Base-by-base conservation (phyloP, 768 basidiomycete genomes). In the Cubamyces lactineus region DNA sequence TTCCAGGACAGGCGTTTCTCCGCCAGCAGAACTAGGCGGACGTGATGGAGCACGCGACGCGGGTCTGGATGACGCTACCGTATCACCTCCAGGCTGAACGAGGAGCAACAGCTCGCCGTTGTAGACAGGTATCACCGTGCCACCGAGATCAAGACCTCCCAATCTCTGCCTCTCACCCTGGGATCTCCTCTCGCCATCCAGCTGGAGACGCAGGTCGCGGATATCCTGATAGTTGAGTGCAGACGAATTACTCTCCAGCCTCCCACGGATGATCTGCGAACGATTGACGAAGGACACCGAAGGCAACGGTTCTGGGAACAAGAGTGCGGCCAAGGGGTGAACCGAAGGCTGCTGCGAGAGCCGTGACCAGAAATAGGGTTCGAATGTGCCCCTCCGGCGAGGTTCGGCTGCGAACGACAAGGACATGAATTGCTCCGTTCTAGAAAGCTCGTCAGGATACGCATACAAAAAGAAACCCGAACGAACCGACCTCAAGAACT, bases 291-390 rank as follows among this genome's bases (percentile, higher is more conserved):
- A 80, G 1, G 83, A 80, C 19, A 91, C 71, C 0, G 83, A 78
- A 1, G 91, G 91, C 1, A 93, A 73, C 0, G 88, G 82, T 59
- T 94, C 91, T 0, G 88, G 84, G 73, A 94, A 93, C 15, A 92
- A 76, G 17, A 94, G 79, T 1, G 92, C 89, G 38, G 83, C 76
- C 45, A 87, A 76, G 1, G 82, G 80, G 38, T 84, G 77, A 47
- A 78, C 78, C 2, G 78, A 75, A 11, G 72, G 66, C 21, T 75
- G 73, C 0, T 78, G 69, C 17, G 69, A 57, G 41, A 77, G 72
- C 46, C 82, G 80, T 5, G 79, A 76, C 90, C 90, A 93, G 74
- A 87, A 91, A 66, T 87, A 84, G 0, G 90, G 89, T 64, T 91
- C 89, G 58, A 90, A 92, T 1, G 88, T 74, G 8, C 89, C 88